Base-by-base conservation (phyloP, 805 yeast genomes). In the Spathaspora passalidarum region DNA sequence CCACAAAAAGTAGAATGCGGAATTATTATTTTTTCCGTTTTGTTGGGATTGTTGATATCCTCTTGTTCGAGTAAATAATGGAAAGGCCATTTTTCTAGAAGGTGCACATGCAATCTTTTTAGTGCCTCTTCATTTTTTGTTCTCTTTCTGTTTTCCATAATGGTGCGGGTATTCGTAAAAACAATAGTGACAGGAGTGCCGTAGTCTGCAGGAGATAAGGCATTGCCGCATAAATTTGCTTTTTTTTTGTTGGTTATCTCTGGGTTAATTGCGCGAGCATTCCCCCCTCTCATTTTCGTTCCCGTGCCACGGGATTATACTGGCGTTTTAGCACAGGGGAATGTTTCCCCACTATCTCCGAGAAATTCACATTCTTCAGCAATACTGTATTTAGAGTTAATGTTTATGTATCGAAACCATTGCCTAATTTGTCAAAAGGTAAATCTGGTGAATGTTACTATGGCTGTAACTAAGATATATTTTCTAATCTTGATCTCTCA, bases 181-280 rank as follows among this genome's bases (percentile, higher is more conserved):
- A 29, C 34, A 29, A 29, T 29, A 22, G 9, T 9, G 34, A 29
- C 3, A 17, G 16, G 14, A 29, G 16, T 29, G 34, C 34, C 34
- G 34, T 29, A 29, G 34, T 29, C 34, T 29, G 34, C 34, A 29
- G 34, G 34, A 29, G 34, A 29, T 29, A 29, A n/a, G 34, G n/a
- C n/a, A 29, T 29, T 29, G 34, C 34, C 34, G 34, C 34, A 29
- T 29, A 9, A 29, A 29, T 17, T n/a, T n/a, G n/a, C n/a, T n/a
- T n/a, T n/a, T n/a, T n/a, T n/a, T n/a, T n/a, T n/a, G n/a, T n/a
- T n/a, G n/a, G n/a, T n/a, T 22, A 22, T 22, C 9, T 22, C 25
- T 22, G 25, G 9, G 25, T 22, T 26, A n/a, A n/a, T n/a, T n/a
- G n/a, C 32, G 32, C 7, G 32, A 26, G 13, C n/a, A 25, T n/a